Base-by-base conservation (phyloP, 2,329 filamentous ascomycete species). In the Aspergillus sp. region DNA sequence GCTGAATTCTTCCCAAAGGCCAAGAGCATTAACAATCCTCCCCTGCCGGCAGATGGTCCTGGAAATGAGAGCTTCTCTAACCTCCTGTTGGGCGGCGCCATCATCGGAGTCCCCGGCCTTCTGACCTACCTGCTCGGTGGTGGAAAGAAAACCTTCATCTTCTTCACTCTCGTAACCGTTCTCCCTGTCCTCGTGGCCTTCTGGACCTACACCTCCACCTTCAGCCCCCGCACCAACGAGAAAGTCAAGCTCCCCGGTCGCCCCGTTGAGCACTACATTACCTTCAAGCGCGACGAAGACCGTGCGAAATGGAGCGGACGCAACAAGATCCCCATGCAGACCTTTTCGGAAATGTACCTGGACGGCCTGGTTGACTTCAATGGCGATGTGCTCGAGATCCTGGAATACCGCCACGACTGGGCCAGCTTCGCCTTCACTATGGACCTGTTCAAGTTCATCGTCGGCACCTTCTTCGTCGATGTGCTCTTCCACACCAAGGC, bases 371-470 rank as follows among this genome's bases (percentile, higher is more conserved):
- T 74, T 13, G 68, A 72, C n/a, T 75, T 74, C 62, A 74, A 74
- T 15, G 72, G 72, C 15, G 72, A 74, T 25, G 56, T 55, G n/a
- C 64, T 74, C 10, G 73, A 75, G n/a, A 52, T 71, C 19, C 41
- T 75, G 57, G 72, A 75, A 57, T 73, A 72, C 57, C 68, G 72
- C 4, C 70, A 75, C 61, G 72, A 74, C 47, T 75, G 73, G 73
- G 70, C 72, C 12, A 68, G 60, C 25, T 74, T 74, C 54, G 47
- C 57, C 21, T 74, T 75, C 56, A 72, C 73, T 47, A 62, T 61
- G 61, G 64, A 67, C 6, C 60, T 75, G 19, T 74, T 73, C 67
- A 68, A 69, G 47, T 70, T 66, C 52, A 66, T 75, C 57, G 53
- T 75, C n/a, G 65, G 70, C 55, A 70, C 63, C 25, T 72, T 75